Percentiles rank a stretch among this genome's conserved stretches.
These are phyloP conservation scores for Hysterangium stoloniferum DNA, from an alignment of 768 basidiomycete genomes.

Conservation along the genomic window DNA sequence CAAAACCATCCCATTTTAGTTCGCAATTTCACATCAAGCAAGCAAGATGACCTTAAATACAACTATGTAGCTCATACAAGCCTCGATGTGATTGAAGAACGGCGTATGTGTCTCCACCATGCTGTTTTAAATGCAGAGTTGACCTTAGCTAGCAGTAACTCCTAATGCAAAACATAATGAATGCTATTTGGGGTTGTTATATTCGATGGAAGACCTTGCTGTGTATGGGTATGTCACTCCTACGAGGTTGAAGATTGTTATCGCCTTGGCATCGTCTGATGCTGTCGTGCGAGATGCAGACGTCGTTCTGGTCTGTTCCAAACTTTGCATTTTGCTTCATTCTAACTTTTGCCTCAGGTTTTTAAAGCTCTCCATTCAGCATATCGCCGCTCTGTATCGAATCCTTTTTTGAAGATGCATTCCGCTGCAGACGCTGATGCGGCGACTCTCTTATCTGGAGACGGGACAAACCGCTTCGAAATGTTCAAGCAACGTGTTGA, in stretches of 20 bases:
- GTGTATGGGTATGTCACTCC: conserved; percentile 91
- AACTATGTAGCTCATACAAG: conserved; percentile 90
- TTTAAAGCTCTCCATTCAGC: conserved; percentile 88
- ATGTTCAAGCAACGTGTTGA: conserved; percentile 65
- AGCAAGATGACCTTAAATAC: conserved; percentile 65
- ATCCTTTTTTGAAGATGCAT: conserved; percentile 76
- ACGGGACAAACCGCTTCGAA: conserved; percentile 62
- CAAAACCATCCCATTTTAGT: conserved; percentile 78
- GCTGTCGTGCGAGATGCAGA: conserved; percentile 75
- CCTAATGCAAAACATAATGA: conserved; percentile 50
- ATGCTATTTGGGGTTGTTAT: conserved; percentile 78
- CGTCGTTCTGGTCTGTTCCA: conserved; percentile 58
- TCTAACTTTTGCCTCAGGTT: conserved; percentile 39
- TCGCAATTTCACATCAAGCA: conserved; percentile 56
- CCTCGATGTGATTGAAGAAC: conserved; percentile 86
- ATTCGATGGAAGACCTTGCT: conserved; percentile 88
- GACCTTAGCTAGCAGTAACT: conserved; percentile 30
- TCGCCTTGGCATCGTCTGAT: conserved; percentile 74
- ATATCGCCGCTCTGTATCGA: conserved; percentile 74
- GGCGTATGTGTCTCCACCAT: conserved; percentile 28
- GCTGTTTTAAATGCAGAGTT: background rate
- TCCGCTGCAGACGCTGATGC: conserved; percentile 45
- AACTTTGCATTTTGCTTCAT: background rate
- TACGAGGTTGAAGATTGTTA: conserved; percentile 77
- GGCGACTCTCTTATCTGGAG: conserved; percentile 48